Base-by-base conservation (phyloP, 2,329 filamentous ascomycete species). In the Colletotrichum sp. region DNA sequence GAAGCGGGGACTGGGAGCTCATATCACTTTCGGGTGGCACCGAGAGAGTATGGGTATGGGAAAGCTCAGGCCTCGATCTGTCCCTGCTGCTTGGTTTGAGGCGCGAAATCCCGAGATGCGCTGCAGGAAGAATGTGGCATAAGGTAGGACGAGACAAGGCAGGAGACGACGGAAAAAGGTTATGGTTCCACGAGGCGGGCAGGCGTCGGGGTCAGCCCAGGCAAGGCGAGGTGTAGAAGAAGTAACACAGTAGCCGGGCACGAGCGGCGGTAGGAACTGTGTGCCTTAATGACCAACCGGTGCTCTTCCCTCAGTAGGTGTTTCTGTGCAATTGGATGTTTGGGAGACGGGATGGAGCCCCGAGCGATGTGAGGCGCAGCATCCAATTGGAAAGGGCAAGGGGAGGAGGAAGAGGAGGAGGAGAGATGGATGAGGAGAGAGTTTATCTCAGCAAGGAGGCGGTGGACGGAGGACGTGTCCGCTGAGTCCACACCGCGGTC, bases 301-400 rank as follows among this genome's bases (percentile, higher is more conserved):
- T 64, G 62, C 34, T 36, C 39, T 66, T 44, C 24, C 21, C 36
- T 44, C 24, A 32, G 49, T 79, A 9, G 60, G 65, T 6, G 77
- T 66, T 49, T 59, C 32, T 34, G 63, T 68, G 36, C n/a, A 34
- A 57, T 67, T 13, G 39, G 18, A 60, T 63, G 73, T 76, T 76
- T 68, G 15, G 70, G 63, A 76, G 44, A 76, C 63, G 55, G 65
- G 70, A 73, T 49, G 73, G 64, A 73, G 73, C 24, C 24, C 70
- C 73, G 70, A 73, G 73, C 70, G 73, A 68, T 59, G 59, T 63
- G 57, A 76, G 73, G 70, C 73, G 73, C 63, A 76, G 73, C 73
- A 34, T 30, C 70, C 63, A 68, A 76, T 55, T 39, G 44, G 49
- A 59, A 28, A 36, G 9, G 26, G 28, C 28, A 39, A 21, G 21